Base-by-base conservation (phyloP, 2,329 filamentous ascomycete genomes). In the Sporothrix globosa region DNA sequence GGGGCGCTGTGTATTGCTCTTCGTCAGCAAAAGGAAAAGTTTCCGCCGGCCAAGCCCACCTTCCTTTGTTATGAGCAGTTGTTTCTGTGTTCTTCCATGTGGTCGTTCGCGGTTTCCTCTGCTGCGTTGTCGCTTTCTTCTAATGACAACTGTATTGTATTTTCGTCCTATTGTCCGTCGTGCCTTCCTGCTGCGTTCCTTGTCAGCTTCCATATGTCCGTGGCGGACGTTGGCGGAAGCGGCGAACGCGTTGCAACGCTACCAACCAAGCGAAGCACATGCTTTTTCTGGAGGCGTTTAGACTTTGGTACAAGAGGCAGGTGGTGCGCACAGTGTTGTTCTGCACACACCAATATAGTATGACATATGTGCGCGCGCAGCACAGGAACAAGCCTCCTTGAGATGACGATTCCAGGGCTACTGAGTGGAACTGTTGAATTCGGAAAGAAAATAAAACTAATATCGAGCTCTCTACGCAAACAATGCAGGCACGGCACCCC, bases 161-260 rank as follows among this genome's bases (percentile, higher is more conserved):
- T 11, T 4, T 14, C 5, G 13, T 44, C 13, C 30, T 48, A 3
- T 48, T 48, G 14, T 39, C 2, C 19, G 24, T 66, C 61, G 44
- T 17, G 44, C 61, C 24, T 66, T 66, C 61, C 61, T 39, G 61
- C 61, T 24, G 61, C 46, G 61, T 66, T 27, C 19, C 52, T 41
- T 14, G 50, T 27, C 30, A 67, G n/a, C 52, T 68, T 58, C 66
- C 66, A 56, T 68, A 39, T 56, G 66, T 39, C 66, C 66, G 65
- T 67, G 13, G 34, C 41, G 30, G 34, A 34, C 34, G 34, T 34
- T 9, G 34, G 34, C 1, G 50, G 39, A 54, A 67, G 34, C 14
- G 39, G 66, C 46, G 63, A 52, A 39, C 63, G 39, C 39, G 4
- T 21, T 24, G 34, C 65, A 34, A 56, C 53, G 53, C 54, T 17